phyloP scores from a whole-genome alignment of 768 basidiomycete genomes.

The Neoboletus brunneissimus region DNA sequence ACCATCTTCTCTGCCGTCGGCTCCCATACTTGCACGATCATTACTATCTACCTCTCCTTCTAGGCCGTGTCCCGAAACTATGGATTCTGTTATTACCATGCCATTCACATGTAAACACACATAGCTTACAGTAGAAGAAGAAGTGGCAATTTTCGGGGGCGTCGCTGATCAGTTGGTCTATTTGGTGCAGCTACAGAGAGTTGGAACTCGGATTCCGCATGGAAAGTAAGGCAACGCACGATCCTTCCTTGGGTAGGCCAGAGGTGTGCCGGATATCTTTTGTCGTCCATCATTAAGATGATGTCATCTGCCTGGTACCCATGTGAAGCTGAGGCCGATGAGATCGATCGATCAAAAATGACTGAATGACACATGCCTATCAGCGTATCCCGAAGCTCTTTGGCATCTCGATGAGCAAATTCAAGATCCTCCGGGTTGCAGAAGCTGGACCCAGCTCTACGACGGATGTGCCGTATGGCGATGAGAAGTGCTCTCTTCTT shows the following conservation, averaged over 20 bases:
- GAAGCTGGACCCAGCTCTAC: background rate
- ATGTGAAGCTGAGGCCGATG: conserved; percentile 30
- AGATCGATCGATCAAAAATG: background rate
- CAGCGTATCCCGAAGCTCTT: conserved; percentile 10
- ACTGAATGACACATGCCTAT: conserved; percentile 13
- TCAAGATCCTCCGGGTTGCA: conserved; percentile 4
- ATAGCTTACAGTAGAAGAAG: conserved; percentile 52
- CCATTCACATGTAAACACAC: too few relatives aligned
- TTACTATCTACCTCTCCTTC: conserved; percentile 16
- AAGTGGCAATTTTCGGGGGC: conserved; percentile 45
- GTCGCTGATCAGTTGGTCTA: conserved; percentile 40
- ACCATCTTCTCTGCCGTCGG: conserved; percentile 52
- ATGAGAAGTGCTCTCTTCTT: conserved; percentile 23
- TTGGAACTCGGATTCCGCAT: background rate
- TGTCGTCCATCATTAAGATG: conserved; percentile 42
- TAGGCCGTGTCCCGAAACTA: conserved; percentile 24
- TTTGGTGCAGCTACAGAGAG: conserved; percentile 34
- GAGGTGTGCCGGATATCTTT: conserved; percentile 23
- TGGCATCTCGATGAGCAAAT: conserved; percentile 21
- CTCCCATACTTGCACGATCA: conserved; percentile 37
- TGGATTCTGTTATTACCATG: background rate
- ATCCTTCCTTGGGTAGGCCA: conserved; percentile 47
- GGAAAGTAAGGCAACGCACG: conserved; percentile 28
- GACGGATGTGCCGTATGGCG: background rate
- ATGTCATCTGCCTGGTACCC: conserved; percentile 41